A percentile compares a stretch with the other conserved stretches of the same genome.
Evolutionary conservation across 805 yeast species (phyloP).

Genomic region (Yarrowia porcina): DNA sequence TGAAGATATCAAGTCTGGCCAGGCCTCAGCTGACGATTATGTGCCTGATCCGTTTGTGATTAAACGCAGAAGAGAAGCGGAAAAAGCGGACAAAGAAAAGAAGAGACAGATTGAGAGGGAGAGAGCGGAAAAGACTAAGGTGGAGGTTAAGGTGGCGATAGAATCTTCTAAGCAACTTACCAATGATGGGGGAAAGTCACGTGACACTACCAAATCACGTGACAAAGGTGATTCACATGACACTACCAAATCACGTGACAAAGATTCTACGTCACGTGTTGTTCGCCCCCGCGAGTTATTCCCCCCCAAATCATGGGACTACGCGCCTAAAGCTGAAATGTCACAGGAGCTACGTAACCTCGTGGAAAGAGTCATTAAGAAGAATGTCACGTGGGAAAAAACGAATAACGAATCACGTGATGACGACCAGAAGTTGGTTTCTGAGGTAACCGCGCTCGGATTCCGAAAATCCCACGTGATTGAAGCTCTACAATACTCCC

Average conservation of each 20-base stretch:
- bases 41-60: slow-evolving; percentile 75
- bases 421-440: neutral
- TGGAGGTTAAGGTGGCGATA: neutral
- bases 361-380: slow-evolving; percentile 57
- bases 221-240: too few relatives aligned
- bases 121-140: neutral
- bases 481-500: slow-evolving; percentile 63
- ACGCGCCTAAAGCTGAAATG: slow-evolving; percentile 38
- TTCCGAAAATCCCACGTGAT: slow-evolving; percentile 65
- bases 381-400: slow-evolving; percentile 30
- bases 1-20: slow-evolving; percentile 46
- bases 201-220: too few relatives aligned
- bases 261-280: neutral
- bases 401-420: neutral
- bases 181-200: too few relatives aligned
- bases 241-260: neutral
- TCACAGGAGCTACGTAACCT: slow-evolving; percentile 57
- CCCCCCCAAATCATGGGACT: slow-evolving; percentile 15
- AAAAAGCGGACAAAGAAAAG: slow-evolving; percentile 40
- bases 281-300: neutral
- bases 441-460: slow-evolving; percentile 44
- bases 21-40: slow-evolving; percentile 52
- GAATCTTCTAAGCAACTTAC: too few relatives aligned
- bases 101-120: slow-evolving; percentile 16
- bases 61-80: slow-evolving; percentile 49